phyloP scores from a whole-genome alignment of 805 yeast genomes.

The Schizosaccharomyces lindneri region DNA sequence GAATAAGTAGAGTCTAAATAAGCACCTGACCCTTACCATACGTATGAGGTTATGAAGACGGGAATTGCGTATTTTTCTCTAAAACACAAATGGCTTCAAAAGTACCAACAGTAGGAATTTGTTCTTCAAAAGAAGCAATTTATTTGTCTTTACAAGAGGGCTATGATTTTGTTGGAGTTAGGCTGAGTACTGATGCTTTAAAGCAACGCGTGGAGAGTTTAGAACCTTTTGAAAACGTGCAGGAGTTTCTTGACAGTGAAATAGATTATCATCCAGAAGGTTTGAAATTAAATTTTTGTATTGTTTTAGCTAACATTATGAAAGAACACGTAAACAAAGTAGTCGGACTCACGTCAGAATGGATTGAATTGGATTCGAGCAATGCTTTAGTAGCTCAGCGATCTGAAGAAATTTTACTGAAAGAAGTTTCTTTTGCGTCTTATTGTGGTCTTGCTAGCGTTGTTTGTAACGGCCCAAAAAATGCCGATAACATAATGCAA shows the following conservation, averaged over 20 bases:
- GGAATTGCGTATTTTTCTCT: too few species aligned
- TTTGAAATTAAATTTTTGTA: not conserved
- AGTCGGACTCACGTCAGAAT: slow-evolving; percentile 35
- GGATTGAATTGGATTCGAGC: slow-evolving; percentile 42
- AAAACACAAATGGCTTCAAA: not conserved
- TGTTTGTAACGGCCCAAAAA: slow-evolving; percentile 39
- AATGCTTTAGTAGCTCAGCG: slow-evolving; percentile 26
- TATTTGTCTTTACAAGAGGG: not conserved
- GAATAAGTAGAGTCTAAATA: too few species aligned
- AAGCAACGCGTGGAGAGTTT: not conserved
- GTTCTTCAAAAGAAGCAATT: not conserved
- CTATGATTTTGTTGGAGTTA: not conserved
- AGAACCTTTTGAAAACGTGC: not conserved
- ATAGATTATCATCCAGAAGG: not conserved
- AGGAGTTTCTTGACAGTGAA: not conserved
- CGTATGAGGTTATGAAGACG: not conserved
- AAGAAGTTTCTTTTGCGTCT: slow-evolving; percentile 33
- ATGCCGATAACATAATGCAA: slow-evolving; percentile 25
- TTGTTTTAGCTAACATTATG: not conserved
- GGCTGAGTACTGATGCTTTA: not conserved
- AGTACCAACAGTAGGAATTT: not conserved
- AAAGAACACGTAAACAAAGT: slow-evolving; percentile 3
- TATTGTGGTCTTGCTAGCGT: slow-evolving; percentile 32
- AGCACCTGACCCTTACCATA: not conserved
- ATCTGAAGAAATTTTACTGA: slow-evolving; percentile 29